Evolutionary conservation across 2,329 filamentous ascomycete species (phyloP).

Genomic region (Cercospora sp.): DNA sequence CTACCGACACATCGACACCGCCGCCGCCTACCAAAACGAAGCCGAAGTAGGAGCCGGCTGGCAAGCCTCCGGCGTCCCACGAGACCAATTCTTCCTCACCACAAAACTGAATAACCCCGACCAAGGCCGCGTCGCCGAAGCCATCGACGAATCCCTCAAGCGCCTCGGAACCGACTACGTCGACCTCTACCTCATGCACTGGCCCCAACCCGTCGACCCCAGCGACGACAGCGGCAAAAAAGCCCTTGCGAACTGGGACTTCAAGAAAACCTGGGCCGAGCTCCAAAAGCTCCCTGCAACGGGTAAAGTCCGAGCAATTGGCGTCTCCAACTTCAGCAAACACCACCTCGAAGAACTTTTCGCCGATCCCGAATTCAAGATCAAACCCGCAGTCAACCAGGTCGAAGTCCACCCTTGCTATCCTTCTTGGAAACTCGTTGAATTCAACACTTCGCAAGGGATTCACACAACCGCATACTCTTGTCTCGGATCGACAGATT

Average conservation of each 20-base stretch:
- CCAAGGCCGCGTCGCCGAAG: conserved; percentile 68
- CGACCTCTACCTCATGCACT: conserved; percentile 72
- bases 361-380: conserved; percentile 63
- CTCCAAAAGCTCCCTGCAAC: conserved; percentile 56
- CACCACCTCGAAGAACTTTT: conserved; percentile 74
- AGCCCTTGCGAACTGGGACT: conserved; percentile 76
- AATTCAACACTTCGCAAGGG: conserved; percentile 69
- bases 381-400: conserved; percentile 72
- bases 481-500: conserved; percentile 70
- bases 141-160: conserved; percentile 60
- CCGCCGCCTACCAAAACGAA: conserved; percentile 77
- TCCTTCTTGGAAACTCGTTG: conserved; percentile 75
- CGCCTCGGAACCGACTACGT: conserved; percentile 65
- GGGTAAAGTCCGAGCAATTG: conserved; percentile 73
- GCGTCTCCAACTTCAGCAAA: conserved; percentile 80
- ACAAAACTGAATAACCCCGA: conserved; percentile 82
- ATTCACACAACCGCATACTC: conserved; percentile 77
- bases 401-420: conserved; percentile 79
- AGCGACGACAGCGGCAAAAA: conserved; percentile 58
- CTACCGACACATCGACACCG: conserved; percentile 66
- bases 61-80: conserved; percentile 63
- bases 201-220: conserved; percentile 66
- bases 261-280: conserved; percentile 69
- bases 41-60: conserved; percentile 71
- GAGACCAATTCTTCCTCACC: conserved; percentile 71